Conservation (phyloP, 2,329 filamentous ascomycete species). For the Nigrospora sphaerica region DNA sequence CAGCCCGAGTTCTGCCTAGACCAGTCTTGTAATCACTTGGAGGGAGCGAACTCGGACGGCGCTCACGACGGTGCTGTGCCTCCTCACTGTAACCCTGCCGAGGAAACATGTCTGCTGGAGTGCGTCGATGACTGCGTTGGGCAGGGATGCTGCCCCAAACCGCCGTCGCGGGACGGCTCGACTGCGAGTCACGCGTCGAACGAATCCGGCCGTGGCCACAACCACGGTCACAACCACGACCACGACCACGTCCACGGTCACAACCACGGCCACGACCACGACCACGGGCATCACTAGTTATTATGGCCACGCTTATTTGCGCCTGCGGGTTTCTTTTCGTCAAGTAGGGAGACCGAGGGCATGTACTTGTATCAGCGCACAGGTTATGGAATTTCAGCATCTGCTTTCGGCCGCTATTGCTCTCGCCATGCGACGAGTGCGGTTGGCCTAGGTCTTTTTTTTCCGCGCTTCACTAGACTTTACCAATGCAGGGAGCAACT, state of each 20-base stretch:
- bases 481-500: too few relatives aligned
- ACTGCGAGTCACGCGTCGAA: conserved; percentile 1
- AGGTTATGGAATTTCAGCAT: too few relatives aligned
- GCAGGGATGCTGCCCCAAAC: conserved; percentile 34
- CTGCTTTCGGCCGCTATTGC: too few relatives aligned
- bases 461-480: too few relatives aligned
- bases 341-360: too few relatives aligned
- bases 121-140: conserved; percentile 41
- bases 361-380: too few relatives aligned
- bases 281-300: neutral
- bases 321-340: too few relatives aligned
- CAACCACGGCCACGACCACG: too few relatives aligned
- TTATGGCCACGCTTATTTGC: too few relatives aligned
- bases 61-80: conserved; percentile 16
- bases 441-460: too few relatives aligned
- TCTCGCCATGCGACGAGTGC: too few relatives aligned
- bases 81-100: conserved; percentile 5
- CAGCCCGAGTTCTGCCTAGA: conserved; percentile 80
- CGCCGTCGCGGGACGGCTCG: conserved; percentile 5
- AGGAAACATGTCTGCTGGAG: conserved; percentile 39
- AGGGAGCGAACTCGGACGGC: neutral
- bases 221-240: neutral
- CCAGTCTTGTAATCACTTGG: conserved; percentile 29
- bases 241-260: neutral
- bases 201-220: conserved; percentile 3